A percentile compares a stretch with the other conserved stretches of the same genome.
Evolutionary conservation across 176 grass and related monocot species (phyloP).

Genomic region (Ensete glaucum): DNA sequence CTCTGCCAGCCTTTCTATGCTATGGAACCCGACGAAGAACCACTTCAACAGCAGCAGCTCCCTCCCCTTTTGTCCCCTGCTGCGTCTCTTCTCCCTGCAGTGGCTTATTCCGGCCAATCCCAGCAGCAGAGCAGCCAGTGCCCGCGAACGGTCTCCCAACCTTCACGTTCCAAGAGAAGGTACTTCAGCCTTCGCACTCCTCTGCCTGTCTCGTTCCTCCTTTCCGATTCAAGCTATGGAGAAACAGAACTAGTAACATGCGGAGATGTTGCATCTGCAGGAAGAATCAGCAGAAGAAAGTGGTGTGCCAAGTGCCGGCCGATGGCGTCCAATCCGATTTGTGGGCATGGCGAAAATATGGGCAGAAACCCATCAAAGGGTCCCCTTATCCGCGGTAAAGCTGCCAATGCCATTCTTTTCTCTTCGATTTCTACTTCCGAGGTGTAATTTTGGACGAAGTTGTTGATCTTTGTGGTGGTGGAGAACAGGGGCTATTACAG

Average conservation of each 20-base stretch:
- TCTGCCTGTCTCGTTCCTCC: constrained; percentile 4
- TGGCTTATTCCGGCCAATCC: neutral
- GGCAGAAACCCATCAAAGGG: constrained; percentile 97
- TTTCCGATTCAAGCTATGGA: neutral
- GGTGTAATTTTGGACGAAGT: too few relatives aligned
- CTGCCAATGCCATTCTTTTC: neutral
- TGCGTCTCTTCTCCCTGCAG: neutral
- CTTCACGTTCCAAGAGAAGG: constrained; percentile 13
- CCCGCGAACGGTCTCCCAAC: neutral
- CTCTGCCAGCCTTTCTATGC: neutral
- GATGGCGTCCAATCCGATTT: constrained; percentile 58
- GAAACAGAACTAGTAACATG: neutral
- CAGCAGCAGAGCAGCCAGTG: too few relatives aligned
- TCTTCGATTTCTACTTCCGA: neutral
- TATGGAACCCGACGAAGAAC: neutral
- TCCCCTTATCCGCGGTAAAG: constrained; percentile 86
- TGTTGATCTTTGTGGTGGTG: too few relatives aligned
- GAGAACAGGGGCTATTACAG: constrained; percentile 55
- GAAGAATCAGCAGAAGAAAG: constrained; percentile 82
- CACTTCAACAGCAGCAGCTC: too few relatives aligned
- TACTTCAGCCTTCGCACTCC: constrained; percentile 20
- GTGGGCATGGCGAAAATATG: constrained; percentile 98
- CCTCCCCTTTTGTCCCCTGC: too few relatives aligned
- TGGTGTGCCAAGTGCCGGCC: constrained; percentile 63
- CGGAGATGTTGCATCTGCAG: constrained; percentile 20